Percentiles rank a stretch among this genome's conserved stretches.
Evolutionary conservation across 805 yeast species (phyloP).

Genomic region (Starmera pachycereana): DNA sequence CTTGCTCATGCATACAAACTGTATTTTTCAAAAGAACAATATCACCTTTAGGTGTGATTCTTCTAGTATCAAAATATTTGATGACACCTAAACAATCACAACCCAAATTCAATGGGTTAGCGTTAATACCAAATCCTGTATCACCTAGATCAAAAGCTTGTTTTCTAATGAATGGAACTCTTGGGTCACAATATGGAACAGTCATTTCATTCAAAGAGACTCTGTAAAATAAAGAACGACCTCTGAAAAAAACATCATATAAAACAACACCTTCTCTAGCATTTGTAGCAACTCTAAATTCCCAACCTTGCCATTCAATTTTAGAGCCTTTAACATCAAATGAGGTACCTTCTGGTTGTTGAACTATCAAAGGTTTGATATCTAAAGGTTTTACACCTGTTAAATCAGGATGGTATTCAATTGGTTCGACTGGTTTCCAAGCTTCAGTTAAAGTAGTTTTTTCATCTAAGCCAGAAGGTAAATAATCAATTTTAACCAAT

Average conservation of each 20-base stretch:
- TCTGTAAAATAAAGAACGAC: conserved; percentile 67
- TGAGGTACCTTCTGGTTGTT: conserved; percentile 76
- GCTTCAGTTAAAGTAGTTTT: conserved; percentile 41
- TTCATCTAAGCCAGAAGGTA: conserved; percentile 65
- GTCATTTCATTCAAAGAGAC: conserved; percentile 74
- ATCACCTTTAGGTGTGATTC: conserved; percentile 48
- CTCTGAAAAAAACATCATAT: conserved; percentile 65
- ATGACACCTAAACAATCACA: conserved; percentile 80
- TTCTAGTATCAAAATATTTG: conserved; percentile 57
- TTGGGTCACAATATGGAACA: conserved; percentile 80
- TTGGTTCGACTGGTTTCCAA: conserved; percentile 49
- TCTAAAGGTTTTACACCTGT: conserved; percentile 38
- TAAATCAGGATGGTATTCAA: conserved; percentile 68
- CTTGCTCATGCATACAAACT: conserved; percentile 75
- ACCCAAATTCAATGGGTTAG: conserved; percentile 59
- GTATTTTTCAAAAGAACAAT: conserved; percentile 57
- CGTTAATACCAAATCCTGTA: conserved; percentile 70
- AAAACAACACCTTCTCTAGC: conserved; percentile 74
- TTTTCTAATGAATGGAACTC: conserved; percentile 76
- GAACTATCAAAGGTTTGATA: conserved; percentile 57
- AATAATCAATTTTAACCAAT: conserved; percentile 61
- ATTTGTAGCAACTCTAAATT: conserved; percentile 58
- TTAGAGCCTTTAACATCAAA: conserved; percentile 49
- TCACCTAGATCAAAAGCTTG: conserved; percentile 85
- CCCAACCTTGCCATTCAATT: conserved; percentile 79